Evolutionary conservation across 805 yeast species (phyloP), one percentile per base, ranked within the genome.

Genomic region (Saccharomycopsis vini): DNA sequence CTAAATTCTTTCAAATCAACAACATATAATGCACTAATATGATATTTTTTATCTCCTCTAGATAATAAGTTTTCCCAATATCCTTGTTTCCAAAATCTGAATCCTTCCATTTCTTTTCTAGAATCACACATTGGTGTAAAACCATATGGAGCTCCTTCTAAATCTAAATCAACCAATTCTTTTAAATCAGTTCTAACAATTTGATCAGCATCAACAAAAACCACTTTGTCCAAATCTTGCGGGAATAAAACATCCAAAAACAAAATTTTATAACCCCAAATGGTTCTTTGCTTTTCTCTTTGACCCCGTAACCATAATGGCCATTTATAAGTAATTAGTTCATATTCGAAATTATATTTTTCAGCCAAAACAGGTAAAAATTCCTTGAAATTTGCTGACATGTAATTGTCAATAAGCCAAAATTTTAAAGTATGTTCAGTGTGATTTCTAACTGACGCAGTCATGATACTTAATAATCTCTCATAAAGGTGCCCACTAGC

Each of bases 211-310:
- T 87, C 95, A 39, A 92, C 85, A 62, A 85, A 89, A 4, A 90
- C 77, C 2, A 90, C 79, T 44, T 80, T 79, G 2, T 77, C 75
- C 19, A 90, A 67, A 43, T 75, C 75, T 50, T 73, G 80, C 1
- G 97, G 97, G 58, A 90, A 87, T 39, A 92, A 57, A 1, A 83
- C 89, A 62, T 90, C 98, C 50, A 88, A 62, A 54, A 90, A 87
- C 40, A 90, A 62, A 29, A 89, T 79, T 59, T 90, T 90, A 57
- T 82, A 85, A 3, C 92, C 95, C 88, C 95, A 85, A 41, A 87
- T 76, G 2, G 79, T 77, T 49, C 96, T 69, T 55, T 81, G 88
- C 54, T 76, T 76, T 51, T 82, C 90, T 30, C 80, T 61, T 62
- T 90, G 97, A 2, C 71, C 71, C 40, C 89, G 71, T 18, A 90